These are phyloP conservation scores for Pichia sp. DNA, from an alignment of 1,139 yeast genomes.

Conservation along the genomic window DNA sequence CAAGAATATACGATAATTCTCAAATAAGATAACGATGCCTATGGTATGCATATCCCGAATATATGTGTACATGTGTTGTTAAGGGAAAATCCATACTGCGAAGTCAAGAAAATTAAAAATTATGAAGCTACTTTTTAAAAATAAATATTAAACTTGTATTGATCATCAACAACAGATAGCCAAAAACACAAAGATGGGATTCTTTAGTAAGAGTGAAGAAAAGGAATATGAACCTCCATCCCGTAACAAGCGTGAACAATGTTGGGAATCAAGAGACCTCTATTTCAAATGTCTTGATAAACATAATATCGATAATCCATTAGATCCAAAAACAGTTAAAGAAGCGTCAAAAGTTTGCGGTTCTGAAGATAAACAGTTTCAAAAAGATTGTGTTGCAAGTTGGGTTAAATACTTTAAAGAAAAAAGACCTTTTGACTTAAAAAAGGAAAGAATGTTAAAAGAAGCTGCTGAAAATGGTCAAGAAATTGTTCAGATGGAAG, in stretches of 20 bases:
- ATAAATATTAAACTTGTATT: too few species aligned
- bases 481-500: constrained; percentile 27
- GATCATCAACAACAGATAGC: too few species aligned
- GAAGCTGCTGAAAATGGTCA: constrained; percentile 51
- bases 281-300: constrained; percentile 55
- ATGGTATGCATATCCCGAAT: too few species aligned
- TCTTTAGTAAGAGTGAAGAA: constrained; percentile 11
- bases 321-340: constrained; percentile 30
- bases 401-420: constrained; percentile 69
- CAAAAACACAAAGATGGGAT: too few species aligned
- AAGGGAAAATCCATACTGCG: neutral
- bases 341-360: constrained; percentile 38
- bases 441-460: constrained; percentile 45
- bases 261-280: constrained; percentile 64
- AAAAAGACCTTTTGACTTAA: constrained; percentile 52
- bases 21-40: too few species aligned
- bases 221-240: constrained; percentile 39
- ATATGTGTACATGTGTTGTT: too few species aligned
- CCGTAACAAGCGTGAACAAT: constrained; percentile 46
- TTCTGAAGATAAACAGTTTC: constrained; percentile 39
- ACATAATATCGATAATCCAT: constrained; percentile 43
- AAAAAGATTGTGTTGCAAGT: constrained; percentile 51
- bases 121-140: too few species aligned
- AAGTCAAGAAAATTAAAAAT: neutral
- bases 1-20: too few species aligned